A percentile compares a stretch with the other conserved stretches of the same genome.
These are phyloP conservation scores for Ustilago cynodontis DNA, from an alignment of 1,284 basidiomycete species.

Conservation along the genomic window DNA sequence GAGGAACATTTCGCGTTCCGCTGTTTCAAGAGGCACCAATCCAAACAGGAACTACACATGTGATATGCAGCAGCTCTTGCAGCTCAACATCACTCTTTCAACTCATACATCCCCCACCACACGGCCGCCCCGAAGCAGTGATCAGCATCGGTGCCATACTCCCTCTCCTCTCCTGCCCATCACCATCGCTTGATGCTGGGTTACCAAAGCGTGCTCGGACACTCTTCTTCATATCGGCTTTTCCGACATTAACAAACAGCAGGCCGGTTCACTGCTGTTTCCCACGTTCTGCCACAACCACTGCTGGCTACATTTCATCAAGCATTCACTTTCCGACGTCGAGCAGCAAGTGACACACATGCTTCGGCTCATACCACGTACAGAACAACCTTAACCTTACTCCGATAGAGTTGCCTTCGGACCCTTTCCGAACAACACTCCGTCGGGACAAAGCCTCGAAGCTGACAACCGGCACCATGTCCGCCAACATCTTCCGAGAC, in stretches of 20 bases:
- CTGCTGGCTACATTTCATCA: not conserved
- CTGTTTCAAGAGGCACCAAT: not conserved
- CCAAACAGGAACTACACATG: not conserved
- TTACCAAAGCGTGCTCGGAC: not conserved
- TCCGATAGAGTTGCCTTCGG: not conserved
- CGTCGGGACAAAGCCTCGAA: not conserved
- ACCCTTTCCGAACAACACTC: not conserved
- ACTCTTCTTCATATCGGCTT: not conserved
- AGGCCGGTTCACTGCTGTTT: not conserved
- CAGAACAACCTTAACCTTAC: not conserved
- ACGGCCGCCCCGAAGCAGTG: not conserved
- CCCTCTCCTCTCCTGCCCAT: not conserved
- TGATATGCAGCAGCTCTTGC: slow-evolving; percentile 14
- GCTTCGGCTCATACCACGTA: not conserved
- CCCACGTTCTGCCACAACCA: not conserved
- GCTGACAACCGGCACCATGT: slow-evolving; percentile 14
- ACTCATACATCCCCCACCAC: not conserved
- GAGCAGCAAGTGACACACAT: not conserved
- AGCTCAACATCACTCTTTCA: slow-evolving; percentile 9
- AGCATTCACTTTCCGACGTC: not conserved
- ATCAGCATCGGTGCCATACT: not conserved
- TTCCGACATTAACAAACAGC: not conserved
- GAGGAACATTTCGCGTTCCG: slow-evolving; percentile 2
- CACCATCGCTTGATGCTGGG: no score
- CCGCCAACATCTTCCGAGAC: slow-evolving; percentile 50